Conservation (phyloP, 139 green algal genomes). For the Auxenochlorella pyrenoidosa region DNA sequence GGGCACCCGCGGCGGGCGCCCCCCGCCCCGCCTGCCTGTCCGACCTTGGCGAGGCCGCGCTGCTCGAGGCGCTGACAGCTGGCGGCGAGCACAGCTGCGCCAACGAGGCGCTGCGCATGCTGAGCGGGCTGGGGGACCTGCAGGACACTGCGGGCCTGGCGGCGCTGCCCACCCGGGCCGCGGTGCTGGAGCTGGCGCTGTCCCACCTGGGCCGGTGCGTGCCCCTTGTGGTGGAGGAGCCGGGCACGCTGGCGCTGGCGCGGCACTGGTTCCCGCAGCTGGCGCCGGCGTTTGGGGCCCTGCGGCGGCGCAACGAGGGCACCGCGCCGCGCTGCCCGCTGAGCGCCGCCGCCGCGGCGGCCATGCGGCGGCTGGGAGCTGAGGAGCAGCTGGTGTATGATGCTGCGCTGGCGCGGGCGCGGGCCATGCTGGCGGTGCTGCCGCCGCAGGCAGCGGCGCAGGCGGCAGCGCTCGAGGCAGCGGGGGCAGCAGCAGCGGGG, state of each 20-base stretch:
- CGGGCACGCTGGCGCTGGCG: background rate
- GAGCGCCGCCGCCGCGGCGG: background rate
- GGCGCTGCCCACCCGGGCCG: background rate
- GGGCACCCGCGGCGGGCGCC: background rate
- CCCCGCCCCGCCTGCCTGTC: background rate
- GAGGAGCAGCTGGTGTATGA: conserved; percentile 6
- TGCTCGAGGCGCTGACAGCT: background rate
- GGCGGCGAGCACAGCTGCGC: background rate
- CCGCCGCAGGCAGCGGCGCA: background rate
- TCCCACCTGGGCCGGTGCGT: background rate
- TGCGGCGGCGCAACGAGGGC: background rate
- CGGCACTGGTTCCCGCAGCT: conserved; percentile 2
- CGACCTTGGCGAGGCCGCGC: background rate
- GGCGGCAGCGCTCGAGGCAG: background rate
- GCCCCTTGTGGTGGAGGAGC: background rate
- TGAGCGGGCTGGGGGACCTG: background rate
- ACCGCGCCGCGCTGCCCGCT: background rate
- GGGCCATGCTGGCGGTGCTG: background rate
- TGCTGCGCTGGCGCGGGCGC: background rate
- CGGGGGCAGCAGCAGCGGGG: background rate
- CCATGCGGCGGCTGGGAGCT: background rate
- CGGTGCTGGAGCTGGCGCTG: background rate
- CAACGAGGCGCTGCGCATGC: conserved; percentile 4
- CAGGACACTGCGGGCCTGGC: background rate
- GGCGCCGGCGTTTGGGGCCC: background rate